Percentiles rank a stretch among this genome's conserved stretches.
Evolutionary conservation across 805 yeast genomes (phyloP).

Genomic region (Spathaspora sp.): DNA sequence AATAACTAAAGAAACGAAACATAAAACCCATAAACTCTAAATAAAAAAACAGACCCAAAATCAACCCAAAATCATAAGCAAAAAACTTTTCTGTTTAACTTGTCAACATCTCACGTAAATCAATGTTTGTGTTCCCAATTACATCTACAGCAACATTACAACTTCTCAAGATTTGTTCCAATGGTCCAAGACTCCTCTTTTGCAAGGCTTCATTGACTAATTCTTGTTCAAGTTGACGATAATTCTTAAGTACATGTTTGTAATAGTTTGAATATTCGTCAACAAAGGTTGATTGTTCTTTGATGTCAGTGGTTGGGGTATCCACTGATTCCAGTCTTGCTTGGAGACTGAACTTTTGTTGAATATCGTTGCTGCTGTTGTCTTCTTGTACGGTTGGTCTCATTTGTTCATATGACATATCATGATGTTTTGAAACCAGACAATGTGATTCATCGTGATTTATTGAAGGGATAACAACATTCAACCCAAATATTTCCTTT

Average conservation of each 20-base stretch:
- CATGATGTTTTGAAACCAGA: constrained; percentile 10
- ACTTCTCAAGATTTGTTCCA: constrained; percentile 2
- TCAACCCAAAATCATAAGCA: background rate
- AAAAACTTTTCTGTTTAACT: background rate
- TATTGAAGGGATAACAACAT: constrained; percentile 27
- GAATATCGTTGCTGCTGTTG: background rate
- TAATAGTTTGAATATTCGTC: background rate
- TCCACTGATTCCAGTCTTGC: background rate
- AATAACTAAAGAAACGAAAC: background rate
- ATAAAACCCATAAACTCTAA: background rate
- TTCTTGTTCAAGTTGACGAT: background rate
- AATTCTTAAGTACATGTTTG: background rate
- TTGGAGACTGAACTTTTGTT: background rate
- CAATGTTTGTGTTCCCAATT: background rate
- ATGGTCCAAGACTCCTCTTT: background rate
- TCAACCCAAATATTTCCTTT: constrained; percentile 5
- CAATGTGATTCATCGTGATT: constrained; percentile 21
- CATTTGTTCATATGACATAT: constrained; percentile 1
- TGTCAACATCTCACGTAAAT: background rate
- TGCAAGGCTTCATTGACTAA: background rate
- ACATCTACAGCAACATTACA: constrained; percentile 4
- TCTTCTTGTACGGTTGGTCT: background rate
- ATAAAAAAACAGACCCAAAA: background rate
- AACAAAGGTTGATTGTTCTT: background rate
- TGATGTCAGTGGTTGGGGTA: background rate